These are phyloP conservation scores for Osmanthus fragrans DNA, from an alignment of 257 asterid genomes.

Conservation along the genomic window DNA sequence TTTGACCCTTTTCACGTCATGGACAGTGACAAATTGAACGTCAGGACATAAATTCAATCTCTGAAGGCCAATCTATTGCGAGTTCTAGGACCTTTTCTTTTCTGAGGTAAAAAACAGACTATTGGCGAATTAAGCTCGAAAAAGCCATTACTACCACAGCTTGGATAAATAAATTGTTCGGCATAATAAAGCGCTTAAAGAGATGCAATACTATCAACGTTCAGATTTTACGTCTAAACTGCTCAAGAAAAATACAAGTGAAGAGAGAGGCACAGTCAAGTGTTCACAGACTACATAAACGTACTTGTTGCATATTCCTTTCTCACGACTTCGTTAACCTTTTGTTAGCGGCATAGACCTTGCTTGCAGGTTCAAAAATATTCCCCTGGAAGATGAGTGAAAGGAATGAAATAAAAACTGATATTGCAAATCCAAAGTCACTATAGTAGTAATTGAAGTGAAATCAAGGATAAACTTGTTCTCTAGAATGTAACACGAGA, in stretches of 20 bases:
- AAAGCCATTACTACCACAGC: no score
- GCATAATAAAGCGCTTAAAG: neutral
- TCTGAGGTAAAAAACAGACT: no score
- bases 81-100: no score
- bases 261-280: neutral
- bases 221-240: neutral
- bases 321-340: constrained; percentile 26
- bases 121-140: no score
- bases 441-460: neutral
- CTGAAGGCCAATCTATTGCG: no score
- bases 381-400: constrained; percentile 52
- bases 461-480: neutral
- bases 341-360: constrained; percentile 54
- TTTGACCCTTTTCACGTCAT: no score
- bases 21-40: no score
- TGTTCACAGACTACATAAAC: constrained; percentile 20
- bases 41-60: no score
- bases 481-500: neutral
- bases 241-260: neutral
- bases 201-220: no score
- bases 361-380: constrained; percentile 77
- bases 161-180: neutral
- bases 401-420: neutral
- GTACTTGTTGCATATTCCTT: neutral
- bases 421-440: neutral